These are phyloP conservation scores for Dinochytrium kinnereticum DNA, from an alignment of 371 early-diverging fungal genomes.

Conservation along the genomic window DNA sequence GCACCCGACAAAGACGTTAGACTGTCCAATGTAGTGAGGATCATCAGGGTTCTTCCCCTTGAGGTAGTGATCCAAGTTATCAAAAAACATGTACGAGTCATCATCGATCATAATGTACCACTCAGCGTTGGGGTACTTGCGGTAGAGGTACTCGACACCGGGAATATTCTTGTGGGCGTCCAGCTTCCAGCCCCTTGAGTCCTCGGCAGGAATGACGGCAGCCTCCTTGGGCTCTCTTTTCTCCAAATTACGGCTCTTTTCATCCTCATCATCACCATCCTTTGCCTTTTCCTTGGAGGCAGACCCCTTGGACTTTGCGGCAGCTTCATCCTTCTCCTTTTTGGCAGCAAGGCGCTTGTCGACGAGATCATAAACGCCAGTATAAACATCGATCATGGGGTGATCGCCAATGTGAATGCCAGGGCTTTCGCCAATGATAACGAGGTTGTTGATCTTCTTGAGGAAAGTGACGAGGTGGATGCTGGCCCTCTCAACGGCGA, in stretches of 20 bases:
- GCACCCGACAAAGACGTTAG: constrained; percentile 49
- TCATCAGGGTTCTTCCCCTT: constrained; percentile 33
- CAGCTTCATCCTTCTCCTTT: constrained; percentile 8
- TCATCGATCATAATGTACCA: constrained; percentile 64
- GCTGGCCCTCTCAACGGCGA: constrained; percentile 46
- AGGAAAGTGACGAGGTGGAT: constrained; percentile 60
- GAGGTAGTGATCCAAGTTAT: constrained; percentile 41
- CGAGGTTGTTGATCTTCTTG: constrained; percentile 36
- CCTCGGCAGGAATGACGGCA: constrained; percentile 20
- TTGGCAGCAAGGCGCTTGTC: constrained; percentile 5
- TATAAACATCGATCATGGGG: constrained; percentile 51
- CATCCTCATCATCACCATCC: background rate
- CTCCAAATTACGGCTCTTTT: background rate
- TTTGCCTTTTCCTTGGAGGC: background rate
- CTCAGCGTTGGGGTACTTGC: constrained; percentile 51
- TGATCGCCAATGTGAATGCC: constrained; percentile 38
- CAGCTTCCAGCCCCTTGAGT: constrained; percentile 48
- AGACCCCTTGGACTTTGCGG: background rate
- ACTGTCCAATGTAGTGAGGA: constrained; percentile 36
- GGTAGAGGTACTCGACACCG: constrained; percentile 43
- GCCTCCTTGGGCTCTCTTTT: background rate
- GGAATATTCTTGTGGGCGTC: constrained; percentile 62
- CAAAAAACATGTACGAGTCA: constrained; percentile 55
- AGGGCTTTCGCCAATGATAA: constrained; percentile 54
- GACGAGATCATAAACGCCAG: constrained; percentile 38